Conservation (phyloP, 2,329 filamentous ascomycete species). For the Aureobasidium vineae region DNA sequence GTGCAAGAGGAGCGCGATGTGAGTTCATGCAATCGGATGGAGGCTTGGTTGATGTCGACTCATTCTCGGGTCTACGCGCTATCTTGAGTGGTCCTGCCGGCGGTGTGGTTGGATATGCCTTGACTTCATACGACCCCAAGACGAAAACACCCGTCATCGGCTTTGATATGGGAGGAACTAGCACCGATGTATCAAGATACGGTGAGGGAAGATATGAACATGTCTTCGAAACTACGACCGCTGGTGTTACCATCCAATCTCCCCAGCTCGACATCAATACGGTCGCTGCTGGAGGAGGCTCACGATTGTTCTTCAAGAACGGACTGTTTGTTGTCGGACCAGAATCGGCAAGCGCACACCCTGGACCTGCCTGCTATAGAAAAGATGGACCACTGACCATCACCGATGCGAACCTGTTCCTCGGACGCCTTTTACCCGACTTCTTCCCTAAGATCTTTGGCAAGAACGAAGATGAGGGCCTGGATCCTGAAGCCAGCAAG, state of each 20-base stretch:
- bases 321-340: slow-evolving; percentile 88
- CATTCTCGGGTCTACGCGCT: slow-evolving; percentile 79
- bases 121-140: slow-evolving; percentile 81
- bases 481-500: slow-evolving; percentile 74
- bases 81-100: slow-evolving; percentile 91
- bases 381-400: slow-evolving; percentile 88
- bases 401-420: slow-evolving; percentile 87
- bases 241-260: slow-evolving; percentile 89
- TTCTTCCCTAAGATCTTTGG: slow-evolving; percentile 97
- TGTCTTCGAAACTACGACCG: slow-evolving; percentile 90
- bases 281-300: slow-evolving; percentile 86
- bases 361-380: slow-evolving; percentile 85
- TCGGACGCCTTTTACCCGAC: slow-evolving; percentile 79
- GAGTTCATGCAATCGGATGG: slow-evolving; percentile 96
- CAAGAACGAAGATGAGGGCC: slow-evolving; percentile 75
- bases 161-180: slow-evolving; percentile 95
- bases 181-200: slow-evolving; percentile 86
- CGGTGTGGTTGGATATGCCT: slow-evolving; percentile 87
- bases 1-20: slow-evolving; percentile 70
- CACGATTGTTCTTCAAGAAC: slow-evolving; percentile 80
- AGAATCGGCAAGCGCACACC: slow-evolving; percentile 83
- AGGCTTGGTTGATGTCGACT: slow-evolving; percentile 55
- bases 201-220: slow-evolving; percentile 79
- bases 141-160: slow-evolving; percentile 86
- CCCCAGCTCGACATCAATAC: slow-evolving; percentile 95